Evolutionary conservation across 495 filamentous ascomycete species (phyloP).

Genomic region (Clavariopsis aquatica): DNA sequence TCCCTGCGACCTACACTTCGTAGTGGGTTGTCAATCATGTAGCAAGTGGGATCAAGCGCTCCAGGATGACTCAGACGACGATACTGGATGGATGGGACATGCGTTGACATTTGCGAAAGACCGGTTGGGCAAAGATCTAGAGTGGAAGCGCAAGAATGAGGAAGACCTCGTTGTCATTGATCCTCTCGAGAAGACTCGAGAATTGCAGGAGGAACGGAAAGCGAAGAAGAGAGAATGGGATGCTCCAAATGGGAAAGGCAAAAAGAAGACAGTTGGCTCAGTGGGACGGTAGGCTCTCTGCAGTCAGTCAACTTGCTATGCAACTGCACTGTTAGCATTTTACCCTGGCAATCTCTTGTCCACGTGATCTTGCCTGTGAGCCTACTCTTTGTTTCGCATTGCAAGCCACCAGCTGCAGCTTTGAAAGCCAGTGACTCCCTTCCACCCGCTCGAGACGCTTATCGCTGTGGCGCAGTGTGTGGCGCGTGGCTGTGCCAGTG

Average conservation of each 20-base stretch:
- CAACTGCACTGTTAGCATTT: neutral
- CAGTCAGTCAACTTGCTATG: neutral
- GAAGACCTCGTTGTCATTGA: constrained; percentile 94
- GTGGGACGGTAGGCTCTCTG: neutral
- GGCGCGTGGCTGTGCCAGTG: neutral
- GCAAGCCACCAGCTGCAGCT: no score
- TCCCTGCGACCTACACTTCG: constrained; percentile 48
- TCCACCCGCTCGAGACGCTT: no score
- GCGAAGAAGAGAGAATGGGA: constrained; percentile 28
- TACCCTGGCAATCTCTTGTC: neutral
- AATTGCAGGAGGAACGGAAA: constrained; percentile 49
- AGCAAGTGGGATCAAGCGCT: constrained; percentile 66
- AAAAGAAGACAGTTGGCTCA: neutral
- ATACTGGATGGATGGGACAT: constrained; percentile 68
- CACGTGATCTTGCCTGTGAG: no score
- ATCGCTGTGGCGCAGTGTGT: constrained; percentile 5
- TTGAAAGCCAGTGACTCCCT: no score
- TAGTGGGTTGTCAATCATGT: constrained; percentile 90
- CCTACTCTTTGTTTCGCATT: no score
- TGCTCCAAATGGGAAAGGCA: neutral
- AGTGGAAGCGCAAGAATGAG: constrained; percentile 82
- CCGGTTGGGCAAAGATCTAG: constrained; percentile 85
- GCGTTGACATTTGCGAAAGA: constrained; percentile 84
- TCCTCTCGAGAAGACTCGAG: constrained; percentile 79
- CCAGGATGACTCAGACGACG: constrained; percentile 55